A percentile compares a stretch with the other conserved stretches of the same genome.
Evolutionary conservation across 768 basidiomycete genomes (phyloP).

Genomic region (Leccinum longicurvipes): DNA sequence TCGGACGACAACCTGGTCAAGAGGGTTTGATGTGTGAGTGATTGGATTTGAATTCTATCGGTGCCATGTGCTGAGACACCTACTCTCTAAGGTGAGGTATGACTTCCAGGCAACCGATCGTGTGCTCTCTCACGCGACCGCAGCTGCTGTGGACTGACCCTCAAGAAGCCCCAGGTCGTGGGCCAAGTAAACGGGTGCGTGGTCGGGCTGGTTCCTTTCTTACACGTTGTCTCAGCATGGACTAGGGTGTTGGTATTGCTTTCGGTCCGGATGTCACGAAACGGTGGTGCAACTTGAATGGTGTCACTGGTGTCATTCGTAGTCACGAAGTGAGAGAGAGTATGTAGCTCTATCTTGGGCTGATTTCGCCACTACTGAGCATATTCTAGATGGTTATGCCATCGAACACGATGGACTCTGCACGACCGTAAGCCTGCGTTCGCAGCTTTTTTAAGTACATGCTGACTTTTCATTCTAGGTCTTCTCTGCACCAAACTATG

Average conservation of each 20-base stretch:
- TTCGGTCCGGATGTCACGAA: constrained; percentile 95
- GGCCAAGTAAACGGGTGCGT: constrained; percentile 91
- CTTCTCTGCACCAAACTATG: constrained; percentile 94
- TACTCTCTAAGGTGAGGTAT: constrained; percentile 56
- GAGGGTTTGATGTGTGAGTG: constrained; percentile 91
- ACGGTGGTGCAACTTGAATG: constrained; percentile 84
- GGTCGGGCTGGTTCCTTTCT: background rate
- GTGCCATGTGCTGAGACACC: constrained; percentile 6
- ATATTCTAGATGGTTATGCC: constrained; percentile 75
- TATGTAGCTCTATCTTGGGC: constrained; percentile 29
- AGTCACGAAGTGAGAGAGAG: constrained; percentile 96
- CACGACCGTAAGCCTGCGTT: constrained; percentile 64
- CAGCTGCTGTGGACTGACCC: constrained; percentile 97
- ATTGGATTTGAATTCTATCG: constrained; percentile 3
- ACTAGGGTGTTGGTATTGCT: constrained; percentile 87
- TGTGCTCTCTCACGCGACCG: constrained; percentile 9
- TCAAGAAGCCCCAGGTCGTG: constrained; percentile 82
- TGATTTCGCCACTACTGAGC: constrained; percentile 3
- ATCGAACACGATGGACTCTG: constrained; percentile 94
- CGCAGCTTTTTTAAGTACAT: background rate
- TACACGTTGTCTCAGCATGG: constrained; percentile 12
- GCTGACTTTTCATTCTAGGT: constrained; percentile 45
- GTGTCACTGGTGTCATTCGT: constrained; percentile 84
- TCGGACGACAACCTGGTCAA: constrained; percentile 89
- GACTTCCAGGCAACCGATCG: background rate